Evolutionary conservation across 164 flowering plant genomes (phyloP), one percentile per base, ranked within the genome.

Genomic region (Saururus chinensis): DNA sequence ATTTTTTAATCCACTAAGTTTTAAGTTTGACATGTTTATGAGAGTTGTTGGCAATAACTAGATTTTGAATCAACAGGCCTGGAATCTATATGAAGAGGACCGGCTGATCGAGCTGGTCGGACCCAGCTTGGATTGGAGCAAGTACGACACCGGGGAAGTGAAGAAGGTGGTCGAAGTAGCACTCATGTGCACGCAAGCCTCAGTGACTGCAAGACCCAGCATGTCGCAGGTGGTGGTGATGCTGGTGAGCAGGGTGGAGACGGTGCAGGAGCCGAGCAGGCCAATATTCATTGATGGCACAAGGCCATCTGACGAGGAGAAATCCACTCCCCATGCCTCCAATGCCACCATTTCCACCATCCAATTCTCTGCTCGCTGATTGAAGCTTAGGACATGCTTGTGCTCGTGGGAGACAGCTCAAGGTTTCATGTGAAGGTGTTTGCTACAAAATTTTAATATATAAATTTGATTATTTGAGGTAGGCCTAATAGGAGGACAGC

Each of bases 221-320:
- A 81, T 82, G 83, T 79, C 83, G 10, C 81, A 82, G 64, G 74
- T 79, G 1, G 74, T 74, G 24, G 72, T 63, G 19, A 20, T 74
- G 66, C 68, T 82, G 1, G 41, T 53, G 57, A 74, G 64, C 58
- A 73, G 62, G 23, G 66, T 70, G 1, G 24, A 49, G 16, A 0
- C 56, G 1, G 73, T 53, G 40, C 68, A 16, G 9, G 58, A 4
- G 40, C 77, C 61, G 10, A 68, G 53, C 5, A 69, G 59, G 59
- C 80, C 81, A 6, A 54, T 65, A 23, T 79, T 77, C 51, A 60
- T 76, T 19, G 76, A 73, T 14, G 40, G 71, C 3, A 41, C 51
- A 19, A 23, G 4, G 19, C 45, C 45, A 13, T 9, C 12, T 41
- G 45, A 41, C 7, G 49, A 22, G 40, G 59, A 54, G 40, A 23